Base-by-base conservation (phyloP, 169 alveolate species). In the Neospora caninum region DNA sequence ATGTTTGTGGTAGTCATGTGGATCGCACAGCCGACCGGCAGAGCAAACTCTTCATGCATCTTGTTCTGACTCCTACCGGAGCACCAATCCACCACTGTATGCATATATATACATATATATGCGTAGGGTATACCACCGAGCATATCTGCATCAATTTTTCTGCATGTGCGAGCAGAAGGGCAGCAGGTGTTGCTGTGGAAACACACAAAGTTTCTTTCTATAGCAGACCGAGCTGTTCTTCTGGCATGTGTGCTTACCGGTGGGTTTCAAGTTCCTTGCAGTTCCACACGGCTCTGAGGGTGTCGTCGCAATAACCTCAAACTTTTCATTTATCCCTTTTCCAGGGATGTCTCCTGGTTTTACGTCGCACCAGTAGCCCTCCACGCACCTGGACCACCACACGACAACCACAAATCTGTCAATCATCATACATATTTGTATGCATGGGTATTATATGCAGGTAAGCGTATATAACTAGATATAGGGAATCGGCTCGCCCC, bases 291-390 rank as follows among this genome's bases (percentile, higher is more conserved):
- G 91, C 78, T 87, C 95, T 0, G 80, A 45, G 0, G 95, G 95
- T 6, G 93, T 91, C 27, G 88, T 88, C 42, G 88, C 95, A 25
- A 88, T 88, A 34, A 93, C 93, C 41, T 64, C 78, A 53, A 88
- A 93, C 54, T 87, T 88, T 13, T 58, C 58, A 18, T 36, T 88
- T 82, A 87, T 58, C n/a, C 93, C 93, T n/a, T 27, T 64, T 0
- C 93, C 92, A 34, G 93, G 92, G 29, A 93, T 49, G 80, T 84
- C 93, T 34, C 92, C 95, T 18, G 36, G 49, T 69, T 43, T 78
- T 36, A 91, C 78, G 64, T 93, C 93, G 58, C 95, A 93, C 80
- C 84, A 80, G 88, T 93, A 93, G 22, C 95, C 95, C 91, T 93
- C 95, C 31, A 93, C 95, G 34, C 95, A 93, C 54, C 73, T 64